These are phyloP conservation scores for Penicillium sp. DNA, from an alignment of 2,329 filamentous ascomycete species.

Conservation along the genomic window DNA sequence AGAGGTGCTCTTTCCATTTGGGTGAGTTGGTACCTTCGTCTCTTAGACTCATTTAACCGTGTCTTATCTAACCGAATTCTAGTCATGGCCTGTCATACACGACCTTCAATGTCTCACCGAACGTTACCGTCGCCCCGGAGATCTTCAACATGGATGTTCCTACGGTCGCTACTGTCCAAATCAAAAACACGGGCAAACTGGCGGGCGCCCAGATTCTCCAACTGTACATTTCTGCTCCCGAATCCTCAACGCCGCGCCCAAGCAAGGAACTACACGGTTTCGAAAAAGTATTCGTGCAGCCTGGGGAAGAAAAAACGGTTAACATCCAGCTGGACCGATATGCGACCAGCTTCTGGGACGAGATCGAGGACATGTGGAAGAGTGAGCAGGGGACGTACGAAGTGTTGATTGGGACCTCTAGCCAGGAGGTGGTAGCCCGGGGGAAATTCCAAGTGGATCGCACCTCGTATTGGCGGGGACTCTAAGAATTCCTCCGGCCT, in stretches of 20 bases:
- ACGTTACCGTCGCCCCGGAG: conserved; percentile 13
- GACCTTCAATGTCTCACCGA: conserved; percentile 49
- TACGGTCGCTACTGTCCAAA: conserved; percentile 35
- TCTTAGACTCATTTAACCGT: not conserved
- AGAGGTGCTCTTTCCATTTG: conserved; percentile 63
- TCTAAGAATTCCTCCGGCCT: conserved; percentile 3
- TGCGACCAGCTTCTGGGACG: conserved; percentile 38
- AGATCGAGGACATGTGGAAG: conserved; percentile 34
- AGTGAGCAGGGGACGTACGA: conserved; percentile 33
- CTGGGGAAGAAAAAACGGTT: conserved; percentile 28
- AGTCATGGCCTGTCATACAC: conserved; percentile 68
- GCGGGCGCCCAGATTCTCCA: conserved; percentile 48
- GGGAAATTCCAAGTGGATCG: conserved; percentile 15
- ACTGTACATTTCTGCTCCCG: conserved; percentile 30
- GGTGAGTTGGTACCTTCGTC: conserved; percentile 10
- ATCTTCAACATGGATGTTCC: conserved; percentile 37
- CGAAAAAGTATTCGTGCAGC: conserved; percentile 34
- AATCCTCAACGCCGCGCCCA: conserved; percentile 29
- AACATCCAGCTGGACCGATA: conserved; percentile 28
- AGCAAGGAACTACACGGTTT: conserved; percentile 41
- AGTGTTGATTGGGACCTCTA: conserved; percentile 31
- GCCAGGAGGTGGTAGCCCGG: conserved; percentile 17
- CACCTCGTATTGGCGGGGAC: conserved; percentile 22
- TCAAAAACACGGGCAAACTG: conserved; percentile 46
- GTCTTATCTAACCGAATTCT: not conserved